Percentiles rank a stretch among this genome's conserved stretches.
Evolutionary conservation across 106 monocot species (phyloP).

Genomic region (Dioscorea dumetorum): DNA sequence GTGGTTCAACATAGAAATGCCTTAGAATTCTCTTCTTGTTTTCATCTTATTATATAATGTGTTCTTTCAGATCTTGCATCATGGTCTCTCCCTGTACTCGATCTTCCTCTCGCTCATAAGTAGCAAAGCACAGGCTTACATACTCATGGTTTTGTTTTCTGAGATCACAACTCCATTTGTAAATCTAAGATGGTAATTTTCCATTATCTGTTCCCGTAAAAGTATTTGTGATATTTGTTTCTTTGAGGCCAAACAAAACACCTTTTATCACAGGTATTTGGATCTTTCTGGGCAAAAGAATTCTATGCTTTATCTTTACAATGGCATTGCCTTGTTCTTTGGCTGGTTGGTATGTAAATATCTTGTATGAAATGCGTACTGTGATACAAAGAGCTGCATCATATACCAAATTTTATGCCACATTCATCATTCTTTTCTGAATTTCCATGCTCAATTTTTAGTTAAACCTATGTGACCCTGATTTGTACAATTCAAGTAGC

Average conservation of each 20-base stretch:
- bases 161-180: slow-evolving; percentile 65
- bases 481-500: neutral
- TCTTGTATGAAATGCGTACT: neutral
- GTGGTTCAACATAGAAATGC: too few species aligned
- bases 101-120: slow-evolving; percentile 15
- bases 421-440: neutral
- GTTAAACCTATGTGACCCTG: neutral
- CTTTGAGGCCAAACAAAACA: neutral
- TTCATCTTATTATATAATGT: too few species aligned
- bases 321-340: slow-evolving; percentile 53
- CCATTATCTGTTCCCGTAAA: neutral
- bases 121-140: slow-evolving; percentile 46
- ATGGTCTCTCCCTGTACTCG: too few species aligned
- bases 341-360: slow-evolving; percentile 46
- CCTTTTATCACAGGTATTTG: slow-evolving; percentile 43
- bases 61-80: too few species aligned
- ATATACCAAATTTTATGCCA: too few species aligned
- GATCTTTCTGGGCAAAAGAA: slow-evolving; percentile 51
- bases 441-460: neutral
- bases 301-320: slow-evolving; percentile 49
- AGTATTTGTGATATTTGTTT: neutral
- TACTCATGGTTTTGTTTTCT: slow-evolving; percentile 57
- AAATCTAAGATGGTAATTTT: slow-evolving; percentile 54
- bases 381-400: too few species aligned
- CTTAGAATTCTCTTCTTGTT: too few species aligned